Evolutionary conservation across 768 basidiomycete genomes (phyloP), one percentile per base, ranked within the genome.

Genomic region (Chlorophyllum brunneum): DNA sequence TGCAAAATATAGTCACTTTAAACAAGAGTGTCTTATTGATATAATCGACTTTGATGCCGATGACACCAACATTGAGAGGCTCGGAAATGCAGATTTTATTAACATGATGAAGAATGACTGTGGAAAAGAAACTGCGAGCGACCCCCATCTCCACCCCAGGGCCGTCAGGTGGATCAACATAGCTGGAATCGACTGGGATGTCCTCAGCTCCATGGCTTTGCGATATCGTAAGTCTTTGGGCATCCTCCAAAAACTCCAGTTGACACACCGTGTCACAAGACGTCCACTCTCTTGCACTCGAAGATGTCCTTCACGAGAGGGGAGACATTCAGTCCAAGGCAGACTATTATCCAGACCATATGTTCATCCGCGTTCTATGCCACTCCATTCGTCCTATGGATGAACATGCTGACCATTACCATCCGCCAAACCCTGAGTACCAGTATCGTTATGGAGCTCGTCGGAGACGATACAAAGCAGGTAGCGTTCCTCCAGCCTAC

Each of bases 281-380:
- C 55, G 65, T 87, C 22, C 84, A 86, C 61, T 80, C 82, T 0
- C 76, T 86, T 7, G 78, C 82, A 0, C 65, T 88, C 24, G 83
- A 87, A 62, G 85, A 86, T 57, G 70, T 85, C 26, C 69, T 86
- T 4, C 78, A 81, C 54, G 72, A 74, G 47, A 77, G 76, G 16
- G 72, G 73, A 4, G 73, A 82, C 36, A 74, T 73, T 30, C 67
- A 74, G 24, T 75, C 72, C 26, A 77, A 78, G 55, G 74, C 69
- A 23, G 73, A 76, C 46, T 77, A 76, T 42, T 77, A 73, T 51
- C 63, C 67, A 5, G 73, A 78, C 47, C 85, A 87, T 59, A 71
- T 89, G 16, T 88, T 86, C 67, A 68, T 86, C 22, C 78, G 80
- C 8, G 62, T 83, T 38, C 68, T 86, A 6, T 76, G 74, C 42